Conservation (phyloP, 345 rosid genomes). For the Euphorbia tirucalli region DNA sequence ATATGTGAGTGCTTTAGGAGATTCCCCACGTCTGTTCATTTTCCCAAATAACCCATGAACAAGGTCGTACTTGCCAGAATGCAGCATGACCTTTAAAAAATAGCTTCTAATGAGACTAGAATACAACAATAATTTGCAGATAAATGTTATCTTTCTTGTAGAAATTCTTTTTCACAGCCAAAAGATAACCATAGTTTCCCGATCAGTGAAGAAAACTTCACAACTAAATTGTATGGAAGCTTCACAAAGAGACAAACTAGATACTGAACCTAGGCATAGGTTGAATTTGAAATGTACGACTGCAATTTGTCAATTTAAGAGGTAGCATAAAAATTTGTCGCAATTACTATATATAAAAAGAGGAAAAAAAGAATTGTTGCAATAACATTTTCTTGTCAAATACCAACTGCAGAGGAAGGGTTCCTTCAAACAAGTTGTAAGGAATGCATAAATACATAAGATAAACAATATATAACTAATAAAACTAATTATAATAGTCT, state of each 20-base stretch:
- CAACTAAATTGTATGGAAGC: too few species aligned
- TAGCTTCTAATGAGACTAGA: slow-evolving; percentile 52
- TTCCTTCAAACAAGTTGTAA: too few species aligned
- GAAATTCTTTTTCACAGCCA: slow-evolving; percentile 12
- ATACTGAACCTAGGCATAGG: not conserved
- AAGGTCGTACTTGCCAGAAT: slow-evolving; percentile 75
- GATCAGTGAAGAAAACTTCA: not conserved
- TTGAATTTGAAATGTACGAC: not conserved
- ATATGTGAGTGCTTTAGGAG: slow-evolving; percentile 73
- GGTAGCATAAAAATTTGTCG: too few species aligned
- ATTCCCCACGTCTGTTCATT: slow-evolving; percentile 75
- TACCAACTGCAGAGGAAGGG: too few species aligned
- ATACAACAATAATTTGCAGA: slow-evolving; percentile 27
- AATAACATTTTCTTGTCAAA: too few species aligned
- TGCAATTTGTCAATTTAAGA: not conserved
- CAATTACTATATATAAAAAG: too few species aligned
- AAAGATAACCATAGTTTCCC: not conserved
- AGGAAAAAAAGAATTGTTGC: too few species aligned
- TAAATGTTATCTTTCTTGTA: slow-evolving; percentile 14
- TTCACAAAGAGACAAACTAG: not conserved
- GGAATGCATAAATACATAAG: too few species aligned
- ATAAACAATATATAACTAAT: too few species aligned
- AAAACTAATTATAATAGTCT: too few species aligned
- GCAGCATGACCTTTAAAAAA: slow-evolving; percentile 85
- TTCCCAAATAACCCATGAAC: slow-evolving; percentile 67